phyloP scores from a whole-genome alignment of 2,329 filamentous ascomycete genomes.

The Huntiella moniliformis region DNA sequence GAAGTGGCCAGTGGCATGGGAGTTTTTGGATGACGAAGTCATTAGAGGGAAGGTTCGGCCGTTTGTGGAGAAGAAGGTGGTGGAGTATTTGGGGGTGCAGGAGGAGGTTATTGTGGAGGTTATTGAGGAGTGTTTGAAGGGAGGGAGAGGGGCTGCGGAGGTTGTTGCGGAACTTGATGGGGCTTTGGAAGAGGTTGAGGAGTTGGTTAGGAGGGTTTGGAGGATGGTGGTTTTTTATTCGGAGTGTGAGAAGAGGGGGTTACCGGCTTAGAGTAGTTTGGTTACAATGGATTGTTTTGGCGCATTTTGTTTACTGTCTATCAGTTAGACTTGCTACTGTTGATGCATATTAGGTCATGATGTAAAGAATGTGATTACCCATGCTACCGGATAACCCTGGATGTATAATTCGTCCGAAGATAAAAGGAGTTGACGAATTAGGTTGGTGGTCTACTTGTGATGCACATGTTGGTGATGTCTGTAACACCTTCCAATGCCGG shows the following conservation, averaged over 20 bases:
- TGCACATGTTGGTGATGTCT: no score
- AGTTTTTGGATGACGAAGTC: conserved; percentile 64
- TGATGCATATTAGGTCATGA: no score
- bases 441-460: no score
- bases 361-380: no score
- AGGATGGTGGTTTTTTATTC: conserved; percentile 97
- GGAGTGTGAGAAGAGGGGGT: conserved; percentile 76
- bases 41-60: conserved; percentile 75
- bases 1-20: conserved; percentile 87
- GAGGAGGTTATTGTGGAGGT: conserved; percentile 90
- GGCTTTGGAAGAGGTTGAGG: conserved; percentile 87
- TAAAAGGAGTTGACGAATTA: no score
- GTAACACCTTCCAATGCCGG: no score
- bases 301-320: no score
- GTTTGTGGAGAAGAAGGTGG: conserved; percentile 95
- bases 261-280: conserved; percentile 37
- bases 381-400: no score
- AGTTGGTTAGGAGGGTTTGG: conserved; percentile 92
- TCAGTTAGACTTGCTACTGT: no score
- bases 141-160: conserved; percentile 54
- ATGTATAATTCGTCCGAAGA: no score
- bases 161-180: conserved; percentile 72
- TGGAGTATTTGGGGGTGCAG: conserved; percentile 89
- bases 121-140: conserved; percentile 70
- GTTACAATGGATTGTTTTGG: neutral